These are phyloP conservation scores for Citrus unshiu DNA, from an alignment of 345 rosid genomes.

Conservation along the genomic window DNA sequence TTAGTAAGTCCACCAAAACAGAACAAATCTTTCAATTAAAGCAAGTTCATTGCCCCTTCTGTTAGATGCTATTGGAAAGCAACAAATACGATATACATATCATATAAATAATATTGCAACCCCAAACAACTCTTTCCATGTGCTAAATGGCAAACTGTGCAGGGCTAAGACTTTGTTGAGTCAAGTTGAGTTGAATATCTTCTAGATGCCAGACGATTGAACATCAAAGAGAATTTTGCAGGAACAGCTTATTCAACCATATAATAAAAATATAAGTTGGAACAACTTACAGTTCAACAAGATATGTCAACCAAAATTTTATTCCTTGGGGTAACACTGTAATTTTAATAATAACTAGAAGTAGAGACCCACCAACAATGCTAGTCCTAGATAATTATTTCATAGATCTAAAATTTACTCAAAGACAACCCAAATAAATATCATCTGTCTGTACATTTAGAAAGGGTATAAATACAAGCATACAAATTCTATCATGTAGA, in stretches of 20 bases:
- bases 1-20: slow-evolving; percentile 6
- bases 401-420: not conserved
- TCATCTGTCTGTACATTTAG: not conserved
- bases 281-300: not conserved
- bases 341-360: not conserved
- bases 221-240: not conserved
- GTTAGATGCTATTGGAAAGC: not conserved
- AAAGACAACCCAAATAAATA: not conserved
- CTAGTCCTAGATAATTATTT: not conserved
- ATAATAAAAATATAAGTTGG: not conserved
- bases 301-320: not conserved
- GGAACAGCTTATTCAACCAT: not conserved
- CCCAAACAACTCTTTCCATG: not conserved
- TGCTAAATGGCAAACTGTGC: not conserved
- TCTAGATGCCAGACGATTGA: not conserved
- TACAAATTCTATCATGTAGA: not conserved
- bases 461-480: not conserved
- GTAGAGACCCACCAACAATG: not conserved
- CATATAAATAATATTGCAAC: not conserved
- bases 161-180: not conserved
- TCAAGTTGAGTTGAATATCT: not conserved
- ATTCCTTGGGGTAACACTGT: not conserved
- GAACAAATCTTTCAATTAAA: not conserved
- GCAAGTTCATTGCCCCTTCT: not conserved
- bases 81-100: not conserved